A percentile compares a stretch with the other conserved stretches of the same genome.
phyloP scores from a whole-genome alignment of 768 basidiomycete species.

The Tylopilus vinaceipallidus region DNA sequence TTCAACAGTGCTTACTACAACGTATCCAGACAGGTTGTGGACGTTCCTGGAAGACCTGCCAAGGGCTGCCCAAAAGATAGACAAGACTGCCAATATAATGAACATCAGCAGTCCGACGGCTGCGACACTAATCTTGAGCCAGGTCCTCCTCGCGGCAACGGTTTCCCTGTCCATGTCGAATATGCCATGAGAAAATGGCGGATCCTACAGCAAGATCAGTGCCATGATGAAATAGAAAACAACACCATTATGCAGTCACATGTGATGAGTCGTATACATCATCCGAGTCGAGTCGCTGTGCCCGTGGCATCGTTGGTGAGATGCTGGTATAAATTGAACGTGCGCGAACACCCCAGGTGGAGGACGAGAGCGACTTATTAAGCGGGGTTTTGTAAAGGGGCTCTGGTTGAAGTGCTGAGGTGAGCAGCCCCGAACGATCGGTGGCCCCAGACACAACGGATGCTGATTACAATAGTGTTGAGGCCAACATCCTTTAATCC shows the following conservation, averaged over 20 bases:
- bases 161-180: conserved; percentile 30
- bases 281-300: conserved; percentile 1
- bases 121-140: conserved; percentile 40
- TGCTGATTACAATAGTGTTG: neutral
- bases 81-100: conserved; percentile 47
- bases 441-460: neutral
- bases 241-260: conserved; percentile 8
- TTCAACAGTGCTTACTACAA: conserved; percentile 45
- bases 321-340: neutral
- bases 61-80: conserved; percentile 62
- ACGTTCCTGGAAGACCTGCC: conserved; percentile 41
- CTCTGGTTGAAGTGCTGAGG: neutral
- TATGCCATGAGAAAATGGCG: conserved; percentile 30
- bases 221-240: neutral
- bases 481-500: neutral
- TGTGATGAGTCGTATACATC: neutral
- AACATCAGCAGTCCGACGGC: conserved; percentile 38
- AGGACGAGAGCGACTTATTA: conserved; percentile 16
- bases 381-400: conserved; percentile 8
- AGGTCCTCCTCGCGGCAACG: conserved; percentile 35
- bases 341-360: neutral
- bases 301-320: conserved; percentile 1
- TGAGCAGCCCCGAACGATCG: neutral
- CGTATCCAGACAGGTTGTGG: conserved; percentile 49
- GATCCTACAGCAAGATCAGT: conserved; percentile 18